Base-by-base conservation (phyloP, 768 basidiomycete genomes). In the Lepiota brunneoincarnata region DNA sequence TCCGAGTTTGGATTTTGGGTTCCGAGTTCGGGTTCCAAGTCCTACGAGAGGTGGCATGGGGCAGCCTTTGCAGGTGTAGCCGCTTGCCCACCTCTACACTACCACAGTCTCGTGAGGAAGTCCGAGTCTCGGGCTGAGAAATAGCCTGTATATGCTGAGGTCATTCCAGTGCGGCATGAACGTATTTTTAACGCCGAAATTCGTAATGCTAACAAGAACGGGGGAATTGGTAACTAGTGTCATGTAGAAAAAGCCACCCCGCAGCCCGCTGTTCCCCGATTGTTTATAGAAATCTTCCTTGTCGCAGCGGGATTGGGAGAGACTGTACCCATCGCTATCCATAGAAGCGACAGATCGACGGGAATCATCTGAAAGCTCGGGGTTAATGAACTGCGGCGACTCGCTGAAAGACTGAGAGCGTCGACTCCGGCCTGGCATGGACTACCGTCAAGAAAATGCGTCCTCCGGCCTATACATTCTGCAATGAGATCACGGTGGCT, bases 81-180 rank as follows among this genome's bases (percentile, higher is more conserved):
- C n/a, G n/a, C n/a, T n/a, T n/a, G n/a, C n/a, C n/a, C n/a, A n/a
- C n/a, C n/a, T n/a, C 80, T 12, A 78, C 75, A 58, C n/a, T 80
- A 81, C 79, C 79, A 81, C 21, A 80, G 57, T 59, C 75, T 80
- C 15, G 76, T 79, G 56, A 79, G 55, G 55, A 79, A 77, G 53
- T 75, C 61, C 12, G 67, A 58, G 63, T 80, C 76, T 1, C 54
- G 51, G 3, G 77, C 67, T 47, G 64, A 77, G 66, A 80, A 81
- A 57, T 78, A 79, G 1, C 79, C 78, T 7, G 69, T 67, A 56
- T 79, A 81, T 23, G 73, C 71, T 58, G 55, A 78, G 59, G 54
- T 78, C 66, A n/a, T 74, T 69, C 62, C 75, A 70, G 51, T 78
- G 77, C 1, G 78, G 79, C 71, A 75, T 75, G 63, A 78, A 79